A percentile compares a stretch with the other conserved stretches of the same genome.
Conservation (phyloP, 1,284 basidiomycete species). For the Veloporphyrellus conicus region DNA sequence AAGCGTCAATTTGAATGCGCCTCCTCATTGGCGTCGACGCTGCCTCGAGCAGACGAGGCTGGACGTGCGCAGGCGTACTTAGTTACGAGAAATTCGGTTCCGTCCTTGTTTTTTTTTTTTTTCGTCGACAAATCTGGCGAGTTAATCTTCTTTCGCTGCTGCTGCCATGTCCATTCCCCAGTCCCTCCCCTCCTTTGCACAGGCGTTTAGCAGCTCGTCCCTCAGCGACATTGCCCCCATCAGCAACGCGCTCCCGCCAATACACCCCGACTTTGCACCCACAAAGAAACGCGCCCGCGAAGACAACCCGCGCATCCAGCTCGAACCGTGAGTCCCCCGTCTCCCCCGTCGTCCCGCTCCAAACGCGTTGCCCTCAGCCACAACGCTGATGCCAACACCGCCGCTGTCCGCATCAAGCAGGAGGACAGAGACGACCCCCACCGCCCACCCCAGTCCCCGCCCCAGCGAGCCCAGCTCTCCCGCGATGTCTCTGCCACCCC, state of each 20-base stretch:
- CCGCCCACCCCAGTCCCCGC: constrained; percentile 33
- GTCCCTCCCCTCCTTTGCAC: constrained; percentile 71
- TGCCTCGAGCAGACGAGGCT: too few species aligned
- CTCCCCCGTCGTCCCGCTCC: constrained; percentile 15
- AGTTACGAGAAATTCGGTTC: constrained; percentile 18
- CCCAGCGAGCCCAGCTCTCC: constrained; percentile 19
- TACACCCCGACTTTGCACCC: constrained; percentile 23
- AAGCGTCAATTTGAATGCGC: constrained; percentile 1
- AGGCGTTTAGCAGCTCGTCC: constrained; percentile 59
- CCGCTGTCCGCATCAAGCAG: constrained; percentile 56
- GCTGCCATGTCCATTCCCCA: constrained; percentile 45
- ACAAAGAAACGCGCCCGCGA: constrained; percentile 45
- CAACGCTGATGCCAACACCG: constrained; percentile 34
- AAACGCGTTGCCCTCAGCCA: constrained; percentile 25
- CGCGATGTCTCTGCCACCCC: constrained; percentile 37
- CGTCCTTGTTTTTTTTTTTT: constrained; percentile 2
- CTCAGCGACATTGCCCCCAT: constrained; percentile 44
- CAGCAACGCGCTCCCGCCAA: constrained; percentile 60
- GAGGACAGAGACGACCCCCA: constrained; percentile 51
- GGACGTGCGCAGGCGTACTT: too few species aligned
- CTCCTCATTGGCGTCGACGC: constrained; percentile 11
- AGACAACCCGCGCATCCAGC: constrained; percentile 34
- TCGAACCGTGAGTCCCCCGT: constrained; percentile 39
- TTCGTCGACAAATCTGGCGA: not conserved
- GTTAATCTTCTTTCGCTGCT: not conserved